A percentile compares a stretch with the other conserved stretches of the same genome.
phyloP scores from a whole-genome alignment of 768 basidiomycete species.

The Neoboletus subvelutipes region DNA sequence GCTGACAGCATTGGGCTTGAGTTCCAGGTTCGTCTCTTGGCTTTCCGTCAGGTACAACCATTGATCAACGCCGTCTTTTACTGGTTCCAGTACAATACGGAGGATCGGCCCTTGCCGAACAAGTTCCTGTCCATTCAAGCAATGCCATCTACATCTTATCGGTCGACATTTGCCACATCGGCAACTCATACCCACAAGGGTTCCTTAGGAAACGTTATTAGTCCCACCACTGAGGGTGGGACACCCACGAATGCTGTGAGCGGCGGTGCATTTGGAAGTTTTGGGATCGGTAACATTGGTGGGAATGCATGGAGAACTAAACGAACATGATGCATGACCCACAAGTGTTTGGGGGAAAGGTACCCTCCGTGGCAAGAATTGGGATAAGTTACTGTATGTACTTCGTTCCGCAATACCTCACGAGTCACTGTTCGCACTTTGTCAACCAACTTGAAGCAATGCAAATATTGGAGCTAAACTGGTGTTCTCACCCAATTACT shows the following conservation, averaged over 20 bases:
- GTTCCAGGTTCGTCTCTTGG: constrained; percentile 66
- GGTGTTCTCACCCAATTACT: neutral
- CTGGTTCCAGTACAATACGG: constrained; percentile 68
- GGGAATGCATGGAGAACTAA: neutral
- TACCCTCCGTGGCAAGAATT: constrained; percentile 1
- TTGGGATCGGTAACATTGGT: constrained; percentile 44
- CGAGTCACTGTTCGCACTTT: constrained; percentile 9
- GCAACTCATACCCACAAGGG: constrained; percentile 24
- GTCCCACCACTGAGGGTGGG: constrained; percentile 24
- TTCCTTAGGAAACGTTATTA: constrained; percentile 17
- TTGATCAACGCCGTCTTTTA: neutral
- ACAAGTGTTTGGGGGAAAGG: neutral
- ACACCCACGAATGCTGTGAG: constrained; percentile 26
- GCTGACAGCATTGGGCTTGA: constrained; percentile 83
- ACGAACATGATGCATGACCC: neutral
- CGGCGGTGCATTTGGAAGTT: constrained; percentile 48
- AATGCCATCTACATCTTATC: constrained; percentile 63
- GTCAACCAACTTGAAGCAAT: neutral
- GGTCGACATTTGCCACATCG: constrained; percentile 56
- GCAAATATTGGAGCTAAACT: neutral
- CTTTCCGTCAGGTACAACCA: neutral
- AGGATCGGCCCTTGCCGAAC: constrained; percentile 76
- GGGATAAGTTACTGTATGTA: constrained; percentile 3
- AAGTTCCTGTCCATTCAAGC: constrained; percentile 82
- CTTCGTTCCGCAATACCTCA: constrained; percentile 12